Evolutionary conservation across 495 filamentous ascomycete species (phyloP).

Genomic region (Geopyxis carbonaria): DNA sequence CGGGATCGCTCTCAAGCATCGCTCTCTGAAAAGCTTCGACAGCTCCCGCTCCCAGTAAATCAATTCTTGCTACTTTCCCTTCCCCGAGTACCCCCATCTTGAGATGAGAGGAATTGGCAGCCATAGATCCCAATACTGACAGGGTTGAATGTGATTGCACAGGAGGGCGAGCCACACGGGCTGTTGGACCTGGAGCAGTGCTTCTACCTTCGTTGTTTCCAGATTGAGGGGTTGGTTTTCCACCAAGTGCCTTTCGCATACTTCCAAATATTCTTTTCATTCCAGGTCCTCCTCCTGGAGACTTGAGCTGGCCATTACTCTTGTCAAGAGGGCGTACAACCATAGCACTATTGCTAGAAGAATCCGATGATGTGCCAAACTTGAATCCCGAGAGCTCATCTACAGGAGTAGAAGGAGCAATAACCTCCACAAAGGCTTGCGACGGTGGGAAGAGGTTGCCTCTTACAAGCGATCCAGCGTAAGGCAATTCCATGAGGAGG

Average conservation of each 20-base stretch:
- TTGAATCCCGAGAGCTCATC: constrained; percentile 12
- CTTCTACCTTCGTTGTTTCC: not conserved
- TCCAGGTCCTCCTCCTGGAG: constrained; percentile 35
- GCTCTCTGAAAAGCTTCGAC: constrained; percentile 54
- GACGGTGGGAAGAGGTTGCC: constrained; percentile 62
- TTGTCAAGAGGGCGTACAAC: no score
- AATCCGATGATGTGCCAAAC: not conserved
- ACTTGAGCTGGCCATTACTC: constrained; percentile 1
- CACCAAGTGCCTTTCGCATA: constrained; percentile 74
- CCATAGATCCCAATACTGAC: constrained; percentile 11
- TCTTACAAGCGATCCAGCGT: constrained; percentile 69
- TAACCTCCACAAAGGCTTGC: constrained; percentile 55
- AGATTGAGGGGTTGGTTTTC: constrained; percentile 26
- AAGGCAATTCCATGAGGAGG: constrained; percentile 45
- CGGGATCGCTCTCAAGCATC: constrained; percentile 28
- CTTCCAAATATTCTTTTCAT: constrained; percentile 77
- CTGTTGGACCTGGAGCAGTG: no score
- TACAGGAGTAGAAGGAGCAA: constrained; percentile 44
- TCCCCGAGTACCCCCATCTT: constrained; percentile 8
- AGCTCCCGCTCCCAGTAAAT: constrained; percentile 63
- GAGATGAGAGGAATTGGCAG: constrained; percentile 9
- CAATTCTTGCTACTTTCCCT: constrained; percentile 35
- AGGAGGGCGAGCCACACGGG: not conserved
- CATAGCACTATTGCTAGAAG: constrained; percentile 1
- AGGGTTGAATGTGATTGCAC: no score